Base-by-base conservation (phyloP, 2,329 filamentous ascomycete species). In the Zasmidium citrigriseum region DNA sequence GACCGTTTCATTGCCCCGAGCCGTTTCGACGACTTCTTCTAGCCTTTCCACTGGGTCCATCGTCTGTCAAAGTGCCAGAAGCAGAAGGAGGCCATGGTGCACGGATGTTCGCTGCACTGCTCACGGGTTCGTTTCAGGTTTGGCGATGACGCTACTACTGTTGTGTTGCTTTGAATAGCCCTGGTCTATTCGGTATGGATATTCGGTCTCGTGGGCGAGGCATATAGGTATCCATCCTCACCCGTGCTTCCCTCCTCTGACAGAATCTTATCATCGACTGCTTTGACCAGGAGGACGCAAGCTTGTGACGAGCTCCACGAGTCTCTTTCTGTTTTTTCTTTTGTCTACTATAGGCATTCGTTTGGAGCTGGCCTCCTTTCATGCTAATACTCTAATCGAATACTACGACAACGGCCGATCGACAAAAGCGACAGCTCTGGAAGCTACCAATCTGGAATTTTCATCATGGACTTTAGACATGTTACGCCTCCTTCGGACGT, bases 281-380 rank as follows among this genome's bases (percentile, higher is more conserved):
- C 61, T 63, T 63, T 60, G 57, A 58, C 52, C 63, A n/a, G 59
- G 58, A 55, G 53, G 60, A 61, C 50, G 48, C 51, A 46, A 53
- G 60, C 59, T 64, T 63, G 61, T 71, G 61, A 72, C 75, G 70
- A 73, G 68, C 68, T 68, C 68, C 64, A 76, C 71, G 69, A 73
- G 68, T 76, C 69, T 74, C 69, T 67, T 75, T 73, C 69, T 50
- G 66, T 50, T 65, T 70, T 70, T 60, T 61, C 67, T 58, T 46
- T 74, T 74, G 72, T 69, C 64, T 44, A 48, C 65, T 62, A 61
- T 73, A 73, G 68, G 68, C 73, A 68, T 70, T 64, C 65, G 61
- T 54, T 61, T 65, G 73, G 78, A 80, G 77, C 78, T 72, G 78
- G 78, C 59, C 74, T 78, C 77, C 75, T 68, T 54, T 51, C 21